These are phyloP conservation scores for Chalaropsis ovoidea DNA, from an alignment of 2,329 filamentous ascomycete genomes.

Conservation along the genomic window DNA sequence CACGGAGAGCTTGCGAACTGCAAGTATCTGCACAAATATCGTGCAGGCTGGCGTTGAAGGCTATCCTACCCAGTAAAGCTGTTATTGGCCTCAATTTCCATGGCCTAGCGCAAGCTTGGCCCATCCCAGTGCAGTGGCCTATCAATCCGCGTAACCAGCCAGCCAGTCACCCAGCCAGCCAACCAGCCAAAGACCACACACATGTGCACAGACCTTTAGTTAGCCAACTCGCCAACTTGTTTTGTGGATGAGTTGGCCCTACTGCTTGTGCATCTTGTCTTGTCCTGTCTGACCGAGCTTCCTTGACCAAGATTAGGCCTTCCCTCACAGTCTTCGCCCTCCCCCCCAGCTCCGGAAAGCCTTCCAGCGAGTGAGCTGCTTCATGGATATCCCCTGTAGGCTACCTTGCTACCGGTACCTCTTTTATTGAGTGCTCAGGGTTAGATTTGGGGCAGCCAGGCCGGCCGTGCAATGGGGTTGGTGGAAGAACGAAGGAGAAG, in stretches of 20 bases:
- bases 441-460: background rate
- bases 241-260: background rate
- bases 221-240: background rate
- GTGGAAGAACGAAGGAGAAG: too few relatives aligned
- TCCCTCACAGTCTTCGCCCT: background rate
- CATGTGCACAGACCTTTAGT: background rate
- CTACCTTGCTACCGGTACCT: conserved; percentile 1
- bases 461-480: background rate
- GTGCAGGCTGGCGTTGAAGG: too few relatives aligned
- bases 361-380: background rate
- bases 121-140: background rate
- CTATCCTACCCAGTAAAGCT: background rate
- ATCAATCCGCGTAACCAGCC: background rate
- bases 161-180: background rate
- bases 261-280: background rate
- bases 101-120: background rate
- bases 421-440: background rate
- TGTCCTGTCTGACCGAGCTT: background rate
- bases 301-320: background rate
- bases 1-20: too few relatives aligned
- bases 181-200: background rate
- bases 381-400: background rate
- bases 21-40: too few relatives aligned
- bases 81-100: conserved; percentile 13
- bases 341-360: background rate